phyloP scores from a whole-genome alignment of 2,329 filamentous ascomycete species.

The Xylaria sp. region DNA sequence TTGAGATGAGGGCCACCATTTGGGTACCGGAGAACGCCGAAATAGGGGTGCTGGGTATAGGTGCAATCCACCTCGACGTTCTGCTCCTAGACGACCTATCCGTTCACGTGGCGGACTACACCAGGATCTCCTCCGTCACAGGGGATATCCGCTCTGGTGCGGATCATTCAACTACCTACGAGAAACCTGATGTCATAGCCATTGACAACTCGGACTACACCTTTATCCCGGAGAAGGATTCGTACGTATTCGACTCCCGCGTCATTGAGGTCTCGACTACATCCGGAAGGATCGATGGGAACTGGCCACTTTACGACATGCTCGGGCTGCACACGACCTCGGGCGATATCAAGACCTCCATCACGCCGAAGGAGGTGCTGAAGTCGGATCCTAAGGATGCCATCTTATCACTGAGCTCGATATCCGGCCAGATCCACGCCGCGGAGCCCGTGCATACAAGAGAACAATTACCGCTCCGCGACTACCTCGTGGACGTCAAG shows the following conservation, averaged over 20 bases:
- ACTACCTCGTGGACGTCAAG: constrained; percentile 50
- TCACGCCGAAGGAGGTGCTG: constrained; percentile 46
- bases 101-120: constrained; percentile 39
- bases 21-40: constrained; percentile 47
- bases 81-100: constrained; percentile 44
- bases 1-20: constrained; percentile 51
- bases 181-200: constrained; percentile 8
- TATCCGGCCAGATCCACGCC: constrained; percentile 49
- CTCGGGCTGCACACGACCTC: constrained; percentile 49
- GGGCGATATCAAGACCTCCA: constrained; percentile 45
- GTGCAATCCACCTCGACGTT: constrained; percentile 41
- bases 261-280: constrained; percentile 46
- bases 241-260: constrained; percentile 48
- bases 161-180: constrained; percentile 26
- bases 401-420: constrained; percentile 43
- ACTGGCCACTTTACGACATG: constrained; percentile 54
- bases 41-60: constrained; percentile 43
- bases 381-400: constrained; percentile 42
- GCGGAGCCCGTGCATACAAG: constrained; percentile 43
- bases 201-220: constrained; percentile 20
- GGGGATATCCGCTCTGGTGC: constrained; percentile 46
- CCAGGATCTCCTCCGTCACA: constrained; percentile 40
- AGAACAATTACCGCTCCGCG: constrained; percentile 44
- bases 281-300: constrained; percentile 49
- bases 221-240: constrained; percentile 33